phyloP scores from a whole-genome alignment of 1,139 yeast species.

The Kurtzmaniella natalensis region DNA sequence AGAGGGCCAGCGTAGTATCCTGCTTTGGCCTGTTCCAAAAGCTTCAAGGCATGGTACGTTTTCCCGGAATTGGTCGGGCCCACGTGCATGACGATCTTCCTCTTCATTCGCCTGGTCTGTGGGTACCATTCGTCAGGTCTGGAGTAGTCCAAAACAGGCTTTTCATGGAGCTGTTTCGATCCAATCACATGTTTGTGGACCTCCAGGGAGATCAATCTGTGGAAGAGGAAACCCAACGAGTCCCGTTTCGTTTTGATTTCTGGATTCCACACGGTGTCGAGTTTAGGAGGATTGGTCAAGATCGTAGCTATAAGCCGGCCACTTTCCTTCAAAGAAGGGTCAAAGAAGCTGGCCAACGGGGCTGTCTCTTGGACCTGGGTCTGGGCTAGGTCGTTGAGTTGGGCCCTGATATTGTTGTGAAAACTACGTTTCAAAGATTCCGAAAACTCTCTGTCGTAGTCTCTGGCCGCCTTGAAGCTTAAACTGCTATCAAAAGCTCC shows the following conservation, averaged over 20 bases:
- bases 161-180: too few species aligned
- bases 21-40: conserved; percentile 60
- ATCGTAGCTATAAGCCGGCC: background rate
- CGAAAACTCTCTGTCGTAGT: too few species aligned
- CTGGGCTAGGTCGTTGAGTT: too few species aligned
- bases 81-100: conserved; percentile 83
- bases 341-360: background rate
- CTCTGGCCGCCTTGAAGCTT: too few species aligned
- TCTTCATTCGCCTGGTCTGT: conserved; percentile 70
- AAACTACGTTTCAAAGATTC: too few species aligned
- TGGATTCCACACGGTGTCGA: background rate
- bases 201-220: too few species aligned
- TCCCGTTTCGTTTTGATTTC: too few species aligned
- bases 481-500: too few species aligned
- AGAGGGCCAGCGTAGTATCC: conserved; percentile 97
- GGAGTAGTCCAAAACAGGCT: conserved; percentile 52
- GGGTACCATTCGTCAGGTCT: conserved; percentile 90
- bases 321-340: background rate
- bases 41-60: conserved; percentile 75
- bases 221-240: too few species aligned
- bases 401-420: too few species aligned
- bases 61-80: conserved; percentile 99
- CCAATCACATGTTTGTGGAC: too few species aligned
- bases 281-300: background rate
- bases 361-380: too few species aligned